These are phyloP conservation scores for Haplosporangium sp. DNA, from an alignment of 371 early-diverging fungal genomes.

Conservation along the genomic window DNA sequence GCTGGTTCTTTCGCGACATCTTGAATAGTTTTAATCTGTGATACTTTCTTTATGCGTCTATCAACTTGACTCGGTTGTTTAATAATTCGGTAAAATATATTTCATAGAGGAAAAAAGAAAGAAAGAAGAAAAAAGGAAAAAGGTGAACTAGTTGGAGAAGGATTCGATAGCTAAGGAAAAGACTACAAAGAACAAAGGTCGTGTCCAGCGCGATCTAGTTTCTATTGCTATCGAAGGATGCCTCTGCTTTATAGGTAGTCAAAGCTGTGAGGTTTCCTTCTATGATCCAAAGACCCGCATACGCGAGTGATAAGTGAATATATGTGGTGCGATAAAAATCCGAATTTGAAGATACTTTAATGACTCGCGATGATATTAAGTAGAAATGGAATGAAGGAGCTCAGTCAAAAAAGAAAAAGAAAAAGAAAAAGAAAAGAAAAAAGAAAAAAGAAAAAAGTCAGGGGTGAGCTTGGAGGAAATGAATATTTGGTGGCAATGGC, in stretches of 20 bases:
- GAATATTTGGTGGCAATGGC: neutral
- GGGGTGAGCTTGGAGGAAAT: neutral
- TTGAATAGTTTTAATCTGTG: neutral
- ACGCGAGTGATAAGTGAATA: neutral
- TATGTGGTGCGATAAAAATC: neutral
- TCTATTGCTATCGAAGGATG: neutral
- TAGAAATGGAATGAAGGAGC: too few relatives aligned
- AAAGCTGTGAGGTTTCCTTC: constrained; percentile 24
- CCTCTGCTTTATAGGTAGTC: constrained; percentile 20
- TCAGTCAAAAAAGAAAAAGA: too few relatives aligned
- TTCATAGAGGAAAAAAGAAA: neutral
- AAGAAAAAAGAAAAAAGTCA: neutral
- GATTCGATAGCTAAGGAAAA: neutral
- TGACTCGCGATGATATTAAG: too few relatives aligned
- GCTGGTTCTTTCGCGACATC: constrained; percentile 8
- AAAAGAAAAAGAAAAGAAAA: too few relatives aligned
- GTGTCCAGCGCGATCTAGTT: constrained; percentile 5
- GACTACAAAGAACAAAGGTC: constrained; percentile 16
- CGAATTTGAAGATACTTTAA: too few relatives aligned
- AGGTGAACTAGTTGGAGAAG: neutral
- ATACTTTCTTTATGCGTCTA: neutral
- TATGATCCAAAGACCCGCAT: constrained; percentile 2
- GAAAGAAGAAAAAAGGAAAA: neutral
- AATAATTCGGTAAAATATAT: neutral
- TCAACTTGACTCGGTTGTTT: neutral